Percentiles rank a stretch among this genome's conserved stretches.
phyloP scores from a whole-genome alignment of 306 rosid species.

The Trifolium fragiferum region DNA sequence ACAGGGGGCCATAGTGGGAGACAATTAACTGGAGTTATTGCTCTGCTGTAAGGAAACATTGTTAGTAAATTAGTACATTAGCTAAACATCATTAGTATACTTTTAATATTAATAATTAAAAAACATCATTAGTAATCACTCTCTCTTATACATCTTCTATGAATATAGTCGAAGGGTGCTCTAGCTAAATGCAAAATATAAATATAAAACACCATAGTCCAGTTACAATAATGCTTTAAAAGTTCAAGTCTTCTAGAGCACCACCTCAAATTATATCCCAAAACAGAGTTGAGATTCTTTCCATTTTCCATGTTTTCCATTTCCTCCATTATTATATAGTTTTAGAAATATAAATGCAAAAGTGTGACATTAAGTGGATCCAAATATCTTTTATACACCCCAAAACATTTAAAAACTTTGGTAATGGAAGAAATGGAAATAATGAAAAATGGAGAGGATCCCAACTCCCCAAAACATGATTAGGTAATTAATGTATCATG shows the following conservation, averaged over 20 bases:
- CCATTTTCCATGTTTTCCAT: too few relatives aligned
- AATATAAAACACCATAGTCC: background rate
- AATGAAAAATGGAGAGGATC: too few relatives aligned
- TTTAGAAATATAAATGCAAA: too few relatives aligned
- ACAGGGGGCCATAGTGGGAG: constrained; percentile 22
- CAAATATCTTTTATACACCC: too few relatives aligned
- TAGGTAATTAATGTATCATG: constrained; percentile 1
- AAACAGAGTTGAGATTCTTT: too few relatives aligned
- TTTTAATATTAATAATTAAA: too few relatives aligned
- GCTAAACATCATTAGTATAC: background rate
- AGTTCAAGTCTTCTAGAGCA: background rate
- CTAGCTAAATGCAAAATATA: background rate
- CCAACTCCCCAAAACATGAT: background rate
- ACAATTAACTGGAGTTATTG: constrained; percentile 32
- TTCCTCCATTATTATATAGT: too few relatives aligned
- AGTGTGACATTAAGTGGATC: too few relatives aligned
- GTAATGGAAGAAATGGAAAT: too few relatives aligned
- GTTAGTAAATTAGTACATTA: constrained; percentile 3
- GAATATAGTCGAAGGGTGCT: background rate
- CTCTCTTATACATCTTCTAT: too few relatives aligned
- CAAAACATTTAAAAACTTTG: too few relatives aligned
- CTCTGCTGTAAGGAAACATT: constrained; percentile 27
- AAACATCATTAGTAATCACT: background rate
- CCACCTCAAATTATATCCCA: background rate
- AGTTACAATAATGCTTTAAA: background rate